Base-by-base conservation (phyloP, 768 basidiomycete species). In the Russula vinacea region DNA sequence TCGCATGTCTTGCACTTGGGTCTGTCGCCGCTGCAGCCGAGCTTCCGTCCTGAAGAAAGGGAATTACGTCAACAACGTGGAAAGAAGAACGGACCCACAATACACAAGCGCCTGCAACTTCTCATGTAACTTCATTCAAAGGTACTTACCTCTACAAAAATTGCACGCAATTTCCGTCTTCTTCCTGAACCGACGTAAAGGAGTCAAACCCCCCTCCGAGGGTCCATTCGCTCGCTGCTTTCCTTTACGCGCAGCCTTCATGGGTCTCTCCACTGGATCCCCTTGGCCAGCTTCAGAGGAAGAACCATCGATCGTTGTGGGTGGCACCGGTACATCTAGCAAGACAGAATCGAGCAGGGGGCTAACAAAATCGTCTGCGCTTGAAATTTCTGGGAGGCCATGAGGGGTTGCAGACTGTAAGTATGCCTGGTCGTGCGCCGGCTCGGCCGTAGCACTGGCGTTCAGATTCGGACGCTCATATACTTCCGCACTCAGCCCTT, bases 111-210 rank as follows among this genome's bases (percentile, higher is more conserved):
- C 58, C 39, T 60, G 49, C 14, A 53, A 32, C 55, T 56, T 56
- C 24, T 61, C 33, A 14, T 57, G 55, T 29, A 55, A 49, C 55
- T 33, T 56, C 60, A 26, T 52, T 45, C 56, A 44, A 58, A 50
- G 57, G 57, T 29, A 71, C 81, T 77, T 68, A 86, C 89, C 81
- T 81, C 89, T 80, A 77, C 89, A 92, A 73, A 90, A 90, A 74
- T 88, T 78, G 76, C 89, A 92, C 62, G 89, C 89, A 40, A 90
- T 80, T 26, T 77, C 76, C 39, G 82, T 83, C 76, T 87, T 88
- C 68, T 69, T 71, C 57, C 67, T 65, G 39, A 64, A 65, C 58
- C 67, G 68, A 51, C 62, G 62, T 50, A 64, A 55, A 40, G 64
- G 59, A 56, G 60, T 59, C 39, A 51, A 57, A 24, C 24, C 49